A percentile compares a stretch with the other conserved stretches of the same genome.
Evolutionary conservation across 352 stramenopile genomes (phyloP).

Genomic region (Phytophthora multivora): DNA sequence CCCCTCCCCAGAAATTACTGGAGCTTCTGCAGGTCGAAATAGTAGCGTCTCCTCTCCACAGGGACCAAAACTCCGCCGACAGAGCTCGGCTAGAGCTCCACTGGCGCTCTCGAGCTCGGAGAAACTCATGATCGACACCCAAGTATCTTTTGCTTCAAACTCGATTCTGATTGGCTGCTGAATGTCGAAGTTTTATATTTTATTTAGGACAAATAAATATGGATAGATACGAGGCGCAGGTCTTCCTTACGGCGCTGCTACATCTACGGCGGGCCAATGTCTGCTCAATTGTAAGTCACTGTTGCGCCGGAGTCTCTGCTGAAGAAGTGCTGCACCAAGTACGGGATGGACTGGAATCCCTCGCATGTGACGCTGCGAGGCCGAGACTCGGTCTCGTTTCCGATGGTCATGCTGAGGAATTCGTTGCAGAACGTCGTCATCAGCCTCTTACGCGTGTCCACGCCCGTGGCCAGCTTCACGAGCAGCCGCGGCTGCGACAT

Average conservation of each 20-base stretch:
- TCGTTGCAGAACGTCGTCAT: slow-evolving; percentile 56
- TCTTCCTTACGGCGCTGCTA: too few relatives aligned
- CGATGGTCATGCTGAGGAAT: slow-evolving; percentile 47
- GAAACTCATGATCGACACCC: slow-evolving; percentile 23
- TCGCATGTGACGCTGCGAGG: slow-evolving; percentile 37
- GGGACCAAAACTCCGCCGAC: slow-evolving; percentile 51
- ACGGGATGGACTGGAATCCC: slow-evolving; percentile 47
- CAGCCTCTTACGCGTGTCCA: slow-evolving; percentile 48
- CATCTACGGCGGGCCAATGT: background rate
- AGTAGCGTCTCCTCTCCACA: slow-evolving; percentile 56
- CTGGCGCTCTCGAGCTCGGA: slow-evolving; percentile 11
- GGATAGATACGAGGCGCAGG: too few relatives aligned
- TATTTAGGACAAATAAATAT: too few relatives aligned
- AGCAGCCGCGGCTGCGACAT: slow-evolving; percentile 56
- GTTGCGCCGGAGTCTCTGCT: slow-evolving; percentile 4
- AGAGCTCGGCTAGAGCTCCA: slow-evolving; percentile 39
- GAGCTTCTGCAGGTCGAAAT: slow-evolving; percentile 61
- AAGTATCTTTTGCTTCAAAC: slow-evolving; percentile 21
- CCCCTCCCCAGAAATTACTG: slow-evolving; percentile 58
- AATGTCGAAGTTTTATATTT: too few relatives aligned
- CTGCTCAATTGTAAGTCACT: slow-evolving; percentile 31
- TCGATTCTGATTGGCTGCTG: slow-evolving; percentile 13
- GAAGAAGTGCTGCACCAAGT: slow-evolving; percentile 52
- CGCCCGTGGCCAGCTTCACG: slow-evolving; percentile 44
- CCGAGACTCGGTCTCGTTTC: slow-evolving; percentile 32